Evolutionary conservation across 2,329 filamentous ascomycete species (phyloP).

Genomic region (Clonostachys sp.): DNA sequence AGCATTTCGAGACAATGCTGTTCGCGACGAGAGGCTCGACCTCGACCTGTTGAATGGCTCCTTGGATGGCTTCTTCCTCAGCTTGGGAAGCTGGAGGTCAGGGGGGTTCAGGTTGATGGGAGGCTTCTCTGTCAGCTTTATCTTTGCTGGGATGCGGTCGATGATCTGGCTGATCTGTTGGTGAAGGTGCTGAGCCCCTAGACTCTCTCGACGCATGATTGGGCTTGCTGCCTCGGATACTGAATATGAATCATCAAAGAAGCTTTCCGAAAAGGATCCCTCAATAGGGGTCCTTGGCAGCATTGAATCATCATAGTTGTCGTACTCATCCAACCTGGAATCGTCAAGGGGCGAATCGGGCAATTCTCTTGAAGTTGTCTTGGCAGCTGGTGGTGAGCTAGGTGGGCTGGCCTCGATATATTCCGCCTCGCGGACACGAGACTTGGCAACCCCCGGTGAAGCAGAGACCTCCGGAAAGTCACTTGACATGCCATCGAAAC

Average conservation of each 20-base stretch:
- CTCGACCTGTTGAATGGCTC: slow-evolving; percentile 40
- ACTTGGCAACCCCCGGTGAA: slow-evolving; percentile 27
- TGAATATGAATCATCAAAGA: slow-evolving; percentile 30
- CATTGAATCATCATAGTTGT: slow-evolving; percentile 29
- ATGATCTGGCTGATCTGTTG: slow-evolving; percentile 78
- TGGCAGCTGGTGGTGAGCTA: slow-evolving; percentile 37
- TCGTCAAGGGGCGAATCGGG: slow-evolving; percentile 39
- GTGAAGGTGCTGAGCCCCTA: slow-evolving; percentile 65
- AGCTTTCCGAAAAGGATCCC: slow-evolving; percentile 39
- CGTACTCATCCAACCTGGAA: slow-evolving; percentile 21
- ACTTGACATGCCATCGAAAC: slow-evolving; percentile 33
- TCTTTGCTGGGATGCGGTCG: slow-evolving; percentile 71
- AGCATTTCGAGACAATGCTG: slow-evolving; percentile 21
- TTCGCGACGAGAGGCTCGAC: slow-evolving; percentile 49
- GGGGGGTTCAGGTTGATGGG: slow-evolving; percentile 50
- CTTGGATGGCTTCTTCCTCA: slow-evolving; percentile 35
- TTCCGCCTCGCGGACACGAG: slow-evolving; percentile 20
- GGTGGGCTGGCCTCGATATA: slow-evolving; percentile 37
- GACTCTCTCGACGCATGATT: slow-evolving; percentile 22
- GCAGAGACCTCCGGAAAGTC: slow-evolving; percentile 36
- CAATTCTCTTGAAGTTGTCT: slow-evolving; percentile 9
- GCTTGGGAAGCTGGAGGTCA: slow-evolving; percentile 45
- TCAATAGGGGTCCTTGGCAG: slow-evolving; percentile 34
- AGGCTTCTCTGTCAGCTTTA: slow-evolving; percentile 62
- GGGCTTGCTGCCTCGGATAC: slow-evolving; percentile 17